Conservation (phyloP, 164 flowering plant genomes). For the Aristolochia contorta region DNA sequence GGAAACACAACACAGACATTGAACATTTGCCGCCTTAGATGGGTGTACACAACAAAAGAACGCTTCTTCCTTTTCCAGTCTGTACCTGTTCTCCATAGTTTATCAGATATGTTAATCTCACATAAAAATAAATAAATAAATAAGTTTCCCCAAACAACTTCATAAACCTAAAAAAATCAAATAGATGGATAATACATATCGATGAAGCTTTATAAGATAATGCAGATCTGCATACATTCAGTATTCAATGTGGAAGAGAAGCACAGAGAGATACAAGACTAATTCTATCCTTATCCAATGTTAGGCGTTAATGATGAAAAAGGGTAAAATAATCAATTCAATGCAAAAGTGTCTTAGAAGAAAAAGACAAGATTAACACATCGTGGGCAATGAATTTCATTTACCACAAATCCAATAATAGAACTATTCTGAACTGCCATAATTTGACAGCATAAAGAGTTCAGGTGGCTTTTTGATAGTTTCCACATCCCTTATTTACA, state of each 20-base stretch:
- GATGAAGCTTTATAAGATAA: neutral
- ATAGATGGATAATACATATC: neutral
- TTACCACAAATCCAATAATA: no score
- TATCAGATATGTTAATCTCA: neutral
- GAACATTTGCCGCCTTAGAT: slow-evolving; percentile 19
- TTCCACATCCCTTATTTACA: no score
- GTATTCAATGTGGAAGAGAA: neutral
- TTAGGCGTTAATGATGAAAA: no score
- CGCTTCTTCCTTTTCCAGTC: slow-evolving; percentile 7
- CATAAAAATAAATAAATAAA: neutral
- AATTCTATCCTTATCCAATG: no score
- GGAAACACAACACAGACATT: slow-evolving; percentile 21
- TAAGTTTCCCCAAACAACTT: neutral
- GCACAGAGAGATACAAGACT: neutral
- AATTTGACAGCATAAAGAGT: no score
- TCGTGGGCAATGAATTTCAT: no score
- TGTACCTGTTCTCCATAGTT: slow-evolving; percentile 19
- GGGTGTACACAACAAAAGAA: slow-evolving; percentile 22
- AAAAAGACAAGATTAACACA: no score
- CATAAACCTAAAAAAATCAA: neutral
- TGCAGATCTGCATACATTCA: neutral
- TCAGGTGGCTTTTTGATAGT: no score
- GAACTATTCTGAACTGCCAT: no score
- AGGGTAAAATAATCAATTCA: no score
- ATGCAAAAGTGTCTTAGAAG: no score